Conservation (phyloP, 805 yeast species). For the Isabelozyma rhagii region DNA sequence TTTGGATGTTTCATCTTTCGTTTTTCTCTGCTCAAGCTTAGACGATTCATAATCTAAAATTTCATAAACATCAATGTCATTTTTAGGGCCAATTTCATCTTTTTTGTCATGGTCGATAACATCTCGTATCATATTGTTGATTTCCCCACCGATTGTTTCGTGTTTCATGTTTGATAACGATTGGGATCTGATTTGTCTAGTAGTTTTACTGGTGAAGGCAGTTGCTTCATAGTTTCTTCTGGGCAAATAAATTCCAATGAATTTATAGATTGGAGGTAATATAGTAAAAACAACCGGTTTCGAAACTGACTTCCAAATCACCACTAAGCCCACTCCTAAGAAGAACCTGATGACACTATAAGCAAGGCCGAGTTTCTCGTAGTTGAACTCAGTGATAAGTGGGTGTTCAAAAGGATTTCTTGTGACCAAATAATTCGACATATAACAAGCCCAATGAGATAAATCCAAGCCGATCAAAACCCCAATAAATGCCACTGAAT, state of each 20-base stretch:
- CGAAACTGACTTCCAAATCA: slow-evolving; percentile 69
- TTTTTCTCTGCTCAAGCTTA: not conserved
- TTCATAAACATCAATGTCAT: slow-evolving; percentile 40
- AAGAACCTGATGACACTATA: slow-evolving; percentile 46
- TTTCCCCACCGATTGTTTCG: slow-evolving; percentile 20
- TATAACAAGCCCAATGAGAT: slow-evolving; percentile 49
- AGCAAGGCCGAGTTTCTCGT: slow-evolving; percentile 38
- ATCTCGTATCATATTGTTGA: slow-evolving; percentile 21
- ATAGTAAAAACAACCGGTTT: slow-evolving; percentile 61
- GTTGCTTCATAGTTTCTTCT: slow-evolving; percentile 36
- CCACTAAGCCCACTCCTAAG: slow-evolving; percentile 61
- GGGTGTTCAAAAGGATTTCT: slow-evolving; percentile 21
- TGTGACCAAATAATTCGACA: slow-evolving; percentile 23
- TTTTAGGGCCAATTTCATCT: slow-evolving; percentile 34
- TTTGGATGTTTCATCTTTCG: not conserved
- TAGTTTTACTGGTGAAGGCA: slow-evolving; percentile 30
- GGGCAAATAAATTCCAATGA: slow-evolving; percentile 36
- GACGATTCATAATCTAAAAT: slow-evolving; percentile 29
- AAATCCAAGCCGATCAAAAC: slow-evolving; percentile 77
- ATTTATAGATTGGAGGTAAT: slow-evolving; percentile 57
- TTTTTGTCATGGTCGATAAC: slow-evolving; percentile 20
- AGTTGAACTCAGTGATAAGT: slow-evolving; percentile 41
- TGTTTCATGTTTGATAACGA: slow-evolving; percentile 35
- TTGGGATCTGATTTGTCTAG: slow-evolving; percentile 34
- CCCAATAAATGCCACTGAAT: slow-evolving; percentile 88